Base-by-base conservation (phyloP, 139 green algal species). In the Asterochloris sp. region DNA sequence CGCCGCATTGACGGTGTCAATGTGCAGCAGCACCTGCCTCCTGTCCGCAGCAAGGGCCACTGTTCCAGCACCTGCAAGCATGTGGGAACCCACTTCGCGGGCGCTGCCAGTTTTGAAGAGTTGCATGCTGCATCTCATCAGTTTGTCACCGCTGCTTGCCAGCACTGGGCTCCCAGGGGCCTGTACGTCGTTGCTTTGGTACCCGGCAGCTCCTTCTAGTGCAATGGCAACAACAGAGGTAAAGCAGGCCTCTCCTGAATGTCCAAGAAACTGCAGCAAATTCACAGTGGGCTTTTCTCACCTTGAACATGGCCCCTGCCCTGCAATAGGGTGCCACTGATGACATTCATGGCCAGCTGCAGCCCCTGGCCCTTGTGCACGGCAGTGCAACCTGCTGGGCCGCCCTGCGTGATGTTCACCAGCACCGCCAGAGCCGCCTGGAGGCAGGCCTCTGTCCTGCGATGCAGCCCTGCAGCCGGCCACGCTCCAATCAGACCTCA, bases 391-490 rank as follows among this genome's bases (percentile, higher is more conserved):
- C 90, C 90, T 14, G 84, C 76, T 16, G 61, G 15, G 76, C 93
- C 93, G 81, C 92, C 85, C 79, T 96, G 91, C 1, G 87, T 95
- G 21, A 93, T 76, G 83, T 96, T 96, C 88, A 96, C 94, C 17
- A 95, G 78, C 73, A 96, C 85, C 13, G 89, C 87, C n/a, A 90
- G 80, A 82, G 27, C 68, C 54, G 68, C 60, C 82, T 84, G 62
- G 29, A 84, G 74, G 23, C 68, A 85, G 61, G 38, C 38, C 6
- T 54, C 38, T 54, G 38, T 54, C 38, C 38, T 54, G 2, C 38
- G 38, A 54, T 54, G 38, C 38, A 54, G 38, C 38, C 38, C 38
- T 54, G 38, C 38, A 54, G 38, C 38, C 38, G 38, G 38, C 38
- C 38, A 54, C 38, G 38, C 11, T 74, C 82, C 69, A 69, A n/a